A percentile compares a stretch with the other conserved stretches of the same genome.
Evolutionary conservation across 176 grass and related monocot genomes (phyloP).

Genomic region (Oryza officinalis): DNA sequence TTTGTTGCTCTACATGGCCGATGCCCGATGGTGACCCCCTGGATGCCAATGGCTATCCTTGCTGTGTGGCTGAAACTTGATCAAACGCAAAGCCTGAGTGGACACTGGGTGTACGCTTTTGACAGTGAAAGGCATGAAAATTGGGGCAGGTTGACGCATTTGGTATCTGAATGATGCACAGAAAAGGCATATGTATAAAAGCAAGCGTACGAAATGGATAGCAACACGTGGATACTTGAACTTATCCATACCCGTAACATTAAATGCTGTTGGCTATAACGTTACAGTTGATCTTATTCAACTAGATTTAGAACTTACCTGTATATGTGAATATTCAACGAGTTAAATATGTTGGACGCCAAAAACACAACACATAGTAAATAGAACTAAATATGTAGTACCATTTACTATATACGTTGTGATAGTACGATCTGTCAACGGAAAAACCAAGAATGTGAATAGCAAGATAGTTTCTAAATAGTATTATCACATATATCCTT

Average conservation of each 20-base stretch:
- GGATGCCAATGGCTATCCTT: not conserved
- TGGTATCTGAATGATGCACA: not conserved
- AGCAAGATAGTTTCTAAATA: not conserved
- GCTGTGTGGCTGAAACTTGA: constrained; percentile 16
- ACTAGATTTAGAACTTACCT: not conserved
- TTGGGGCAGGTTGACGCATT: not conserved
- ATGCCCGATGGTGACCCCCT: constrained; percentile 7
- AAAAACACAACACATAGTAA: not conserved
- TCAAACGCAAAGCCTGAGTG: not conserved
- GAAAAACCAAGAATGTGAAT: no score
- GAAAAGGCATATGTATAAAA: not conserved
- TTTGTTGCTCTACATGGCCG: constrained; percentile 4
- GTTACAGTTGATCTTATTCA: not conserved
- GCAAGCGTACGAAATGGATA: not conserved
- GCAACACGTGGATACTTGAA: not conserved
- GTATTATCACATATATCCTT: not conserved
- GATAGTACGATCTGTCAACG: no score
- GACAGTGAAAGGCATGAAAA: not conserved
- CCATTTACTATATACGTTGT: no score
- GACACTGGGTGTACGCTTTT: not conserved
- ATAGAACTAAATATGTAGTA: no score
- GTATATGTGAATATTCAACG: not conserved
- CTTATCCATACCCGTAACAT: not conserved
- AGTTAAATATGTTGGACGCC: not conserved
- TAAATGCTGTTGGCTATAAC: not conserved